phyloP scores from a whole-genome alignment of 1,284 basidiomycete genomes.

The Fistulinella cinereoalba region DNA sequence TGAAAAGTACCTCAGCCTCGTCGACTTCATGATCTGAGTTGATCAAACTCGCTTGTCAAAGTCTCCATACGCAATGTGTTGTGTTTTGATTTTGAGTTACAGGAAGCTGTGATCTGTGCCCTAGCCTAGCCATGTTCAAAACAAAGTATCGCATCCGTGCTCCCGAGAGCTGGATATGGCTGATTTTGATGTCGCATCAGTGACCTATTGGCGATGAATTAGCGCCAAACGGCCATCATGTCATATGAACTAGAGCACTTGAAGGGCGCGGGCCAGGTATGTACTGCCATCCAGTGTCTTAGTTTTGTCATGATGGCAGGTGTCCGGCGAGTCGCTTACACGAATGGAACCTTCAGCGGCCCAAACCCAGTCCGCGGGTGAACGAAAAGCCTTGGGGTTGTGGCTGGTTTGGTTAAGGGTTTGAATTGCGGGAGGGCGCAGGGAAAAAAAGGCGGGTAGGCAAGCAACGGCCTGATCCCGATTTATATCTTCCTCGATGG shows the following conservation, averaged over 20 bases:
- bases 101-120: slow-evolving; percentile 11
- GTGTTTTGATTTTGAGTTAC: background rate
- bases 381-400: background rate
- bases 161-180: too few species aligned
- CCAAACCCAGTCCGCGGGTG: background rate
- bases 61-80: background rate
- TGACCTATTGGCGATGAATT: background rate
- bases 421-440: background rate
- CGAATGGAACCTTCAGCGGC: too few species aligned
- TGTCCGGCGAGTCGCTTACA: too few species aligned
- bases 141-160: too few species aligned
- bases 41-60: background rate
- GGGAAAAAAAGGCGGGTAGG: background rate
- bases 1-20: background rate
- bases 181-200: too few species aligned
- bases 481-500: background rate
- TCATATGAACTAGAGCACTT: background rate
- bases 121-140: too few species aligned
- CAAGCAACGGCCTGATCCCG: background rate
- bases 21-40: background rate
- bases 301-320: too few species aligned
- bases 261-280: background rate
- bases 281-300: background rate
- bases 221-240: background rate
- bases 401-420: background rate